phyloP scores from a whole-genome alignment of 2,329 filamentous ascomycete genomes.

The Podosphaera leucotricha region DNA sequence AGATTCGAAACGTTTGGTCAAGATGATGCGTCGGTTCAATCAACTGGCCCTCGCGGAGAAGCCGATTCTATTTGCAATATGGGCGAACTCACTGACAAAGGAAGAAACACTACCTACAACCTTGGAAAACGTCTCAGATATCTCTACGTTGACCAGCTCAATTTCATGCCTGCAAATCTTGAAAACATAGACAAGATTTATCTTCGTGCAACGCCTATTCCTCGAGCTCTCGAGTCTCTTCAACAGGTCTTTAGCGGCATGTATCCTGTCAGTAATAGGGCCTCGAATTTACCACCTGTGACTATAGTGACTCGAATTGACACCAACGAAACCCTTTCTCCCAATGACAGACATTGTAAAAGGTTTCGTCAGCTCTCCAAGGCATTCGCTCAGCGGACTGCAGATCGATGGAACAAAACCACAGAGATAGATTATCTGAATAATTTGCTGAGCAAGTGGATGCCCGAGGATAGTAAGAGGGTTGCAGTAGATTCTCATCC shows the following conservation, averaged over 20 bases:
- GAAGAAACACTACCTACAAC: slow-evolving; percentile 45
- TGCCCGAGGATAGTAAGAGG: slow-evolving; percentile 43
- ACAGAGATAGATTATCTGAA: slow-evolving; percentile 70
- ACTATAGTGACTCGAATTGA: slow-evolving; percentile 41
- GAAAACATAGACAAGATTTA: slow-evolving; percentile 37
- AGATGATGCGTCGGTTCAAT: slow-evolving; percentile 45
- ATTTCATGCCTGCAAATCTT: slow-evolving; percentile 40
- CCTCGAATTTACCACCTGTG: slow-evolving; percentile 30
- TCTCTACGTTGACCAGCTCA: slow-evolving; percentile 53
- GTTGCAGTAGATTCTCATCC: slow-evolving; percentile 72
- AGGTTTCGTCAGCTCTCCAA: slow-evolving; percentile 46
- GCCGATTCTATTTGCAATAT: slow-evolving; percentile 63
- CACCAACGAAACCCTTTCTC: slow-evolving; percentile 55
- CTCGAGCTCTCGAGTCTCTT: slow-evolving; percentile 52
- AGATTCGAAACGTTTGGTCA: slow-evolving; percentile 62
- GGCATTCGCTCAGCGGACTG: slow-evolving; percentile 48
- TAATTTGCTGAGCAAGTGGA: slow-evolving; percentile 57
- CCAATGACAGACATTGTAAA: slow-evolving; percentile 52
- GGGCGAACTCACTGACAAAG: slow-evolving; percentile 53
- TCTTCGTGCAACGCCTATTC: slow-evolving; percentile 50
- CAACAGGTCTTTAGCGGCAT: slow-evolving; percentile 55
- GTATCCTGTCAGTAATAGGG: slow-evolving; percentile 34
- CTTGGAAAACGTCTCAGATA: slow-evolving; percentile 43
- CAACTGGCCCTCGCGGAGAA: slow-evolving; percentile 41
- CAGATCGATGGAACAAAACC: slow-evolving; percentile 49